Base-by-base conservation (phyloP, 106 monocot genomes). In the Allium sativum region DNA sequence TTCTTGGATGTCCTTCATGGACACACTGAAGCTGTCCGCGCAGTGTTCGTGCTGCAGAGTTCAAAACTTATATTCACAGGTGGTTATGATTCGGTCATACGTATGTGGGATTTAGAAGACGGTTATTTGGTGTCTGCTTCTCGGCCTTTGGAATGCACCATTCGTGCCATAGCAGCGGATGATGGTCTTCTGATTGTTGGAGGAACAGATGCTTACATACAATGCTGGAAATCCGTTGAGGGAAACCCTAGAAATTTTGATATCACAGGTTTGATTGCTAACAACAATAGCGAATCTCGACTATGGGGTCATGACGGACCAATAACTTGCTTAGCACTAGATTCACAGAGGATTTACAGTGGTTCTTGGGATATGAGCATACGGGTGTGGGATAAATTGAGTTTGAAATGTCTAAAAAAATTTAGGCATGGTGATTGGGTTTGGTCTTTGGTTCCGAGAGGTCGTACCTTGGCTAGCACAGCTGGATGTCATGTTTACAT, bases 301-400 rank as follows among this genome's bases (percentile, higher is more conserved):
- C 74, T 87, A 3, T 74, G 91, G 83, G 91, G 87, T 16, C 91
- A 92, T 69, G 83, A 92, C 71, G 91, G 91, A 9, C 91, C 91
- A 9, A 70, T 92, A 13, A 87, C 91, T 65, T 92, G 91, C 66
- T 70, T 92, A 53, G 80, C 70, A 45, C 67, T 92, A 67, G 87
- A 87, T 59, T 62, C 80, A 4, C 7, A 44, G 12, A 83, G 86
- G 67, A 83, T 92, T 52, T 92, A 74, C 58, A 92, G 91, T 52
- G 91, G 91, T 40, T 87, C 87, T 12, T 87, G 91, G 91, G 91
- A 92, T 40, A 92, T 87, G 80, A 92, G 69, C 50, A 73, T 92
- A 45, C 71, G 83, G 17, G 65, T 92, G 43, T 92, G 86, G 87
- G 87, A 87, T 17, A 56, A 83, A 21, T 21, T 65, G 45, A 59